Evolutionary conservation across 768 basidiomycete species (phyloP).

Genomic region (Cystoderma amianthinum): DNA sequence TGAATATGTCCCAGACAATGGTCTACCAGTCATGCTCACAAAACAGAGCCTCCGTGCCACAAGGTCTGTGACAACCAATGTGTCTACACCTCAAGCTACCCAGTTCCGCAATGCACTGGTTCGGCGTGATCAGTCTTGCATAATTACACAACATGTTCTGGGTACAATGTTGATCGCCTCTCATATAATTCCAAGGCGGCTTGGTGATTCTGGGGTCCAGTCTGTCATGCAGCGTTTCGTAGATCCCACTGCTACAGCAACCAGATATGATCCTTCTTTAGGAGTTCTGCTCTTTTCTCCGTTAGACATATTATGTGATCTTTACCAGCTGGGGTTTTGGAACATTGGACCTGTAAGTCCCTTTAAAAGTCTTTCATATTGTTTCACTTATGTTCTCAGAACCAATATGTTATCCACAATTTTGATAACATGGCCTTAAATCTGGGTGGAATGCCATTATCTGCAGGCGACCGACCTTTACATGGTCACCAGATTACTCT

Average conservation of each 20-base stretch:
- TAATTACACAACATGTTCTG: conserved; percentile 2
- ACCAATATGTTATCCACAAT: background rate
- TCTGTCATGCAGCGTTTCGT: conserved; percentile 11
- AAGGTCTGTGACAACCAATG: conserved; percentile 9
- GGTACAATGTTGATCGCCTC: conserved; percentile 3
- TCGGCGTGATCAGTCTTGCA: conserved; percentile 6
- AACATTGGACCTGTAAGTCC: conserved; percentile 11
- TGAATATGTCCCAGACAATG: conserved; percentile 10
- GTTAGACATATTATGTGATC: conserved; percentile 6
- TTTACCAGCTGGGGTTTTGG: conserved; percentile 11
- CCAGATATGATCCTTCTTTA: conserved; percentile 10
- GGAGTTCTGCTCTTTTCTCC: conserved; percentile 7
- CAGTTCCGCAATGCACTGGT: conserved; percentile 6
- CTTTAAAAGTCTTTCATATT: conserved; percentile 6
- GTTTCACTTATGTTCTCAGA: conserved; percentile 1
- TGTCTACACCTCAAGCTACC: conserved; percentile 5
- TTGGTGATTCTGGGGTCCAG: conserved; percentile 9
- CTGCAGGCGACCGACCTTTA: conserved; percentile 3
- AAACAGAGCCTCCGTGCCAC: conserved; percentile 5
- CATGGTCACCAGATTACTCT: conserved; percentile 10
- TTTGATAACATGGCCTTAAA: conserved; percentile 1
- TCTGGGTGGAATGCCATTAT: conserved; percentile 3
- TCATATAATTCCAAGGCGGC: conserved; percentile 10
- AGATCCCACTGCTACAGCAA: conserved; percentile 7
- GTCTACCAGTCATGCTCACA: conserved; percentile 5